These are phyloP conservation scores for Jackrogersella multiformis DNA, from an alignment of 495 filamentous ascomycete species.

Conservation along the genomic window DNA sequence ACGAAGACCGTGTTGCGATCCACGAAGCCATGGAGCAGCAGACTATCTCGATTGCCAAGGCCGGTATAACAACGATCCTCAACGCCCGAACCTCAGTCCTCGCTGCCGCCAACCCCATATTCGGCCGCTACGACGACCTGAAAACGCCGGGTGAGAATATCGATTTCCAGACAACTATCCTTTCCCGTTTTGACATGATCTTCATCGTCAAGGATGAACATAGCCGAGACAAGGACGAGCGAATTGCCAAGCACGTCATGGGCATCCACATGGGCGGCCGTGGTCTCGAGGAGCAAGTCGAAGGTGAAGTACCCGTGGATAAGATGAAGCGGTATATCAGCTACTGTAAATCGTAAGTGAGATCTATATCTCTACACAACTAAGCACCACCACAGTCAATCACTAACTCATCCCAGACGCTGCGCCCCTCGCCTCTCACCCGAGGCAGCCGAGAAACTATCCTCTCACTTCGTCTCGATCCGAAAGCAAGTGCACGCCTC, in stretches of 20 bases:
- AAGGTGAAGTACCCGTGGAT: slow-evolving; percentile 89
- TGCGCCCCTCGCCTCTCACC: slow-evolving; percentile 93
- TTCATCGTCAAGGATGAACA: slow-evolving; percentile 99
- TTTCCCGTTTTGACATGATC: slow-evolving; percentile 99
- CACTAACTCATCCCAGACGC: slow-evolving; percentile 67
- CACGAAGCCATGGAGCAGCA: slow-evolving; percentile 99
- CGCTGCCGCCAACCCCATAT: slow-evolving; percentile 96
- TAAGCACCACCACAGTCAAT: slow-evolving; percentile 36
- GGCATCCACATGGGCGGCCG: slow-evolving; percentile 94
- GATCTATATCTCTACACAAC: neutral
- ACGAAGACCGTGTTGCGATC: slow-evolving; percentile 98
- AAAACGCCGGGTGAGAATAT: slow-evolving; percentile 99
- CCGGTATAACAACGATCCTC: slow-evolving; percentile 97
- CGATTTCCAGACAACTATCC: slow-evolving; percentile 98
- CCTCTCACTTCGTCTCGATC: slow-evolving; percentile 96
- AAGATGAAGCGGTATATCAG: slow-evolving; percentile 99
- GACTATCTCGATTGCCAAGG: slow-evolving; percentile 99
- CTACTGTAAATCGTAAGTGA: slow-evolving; percentile 90
- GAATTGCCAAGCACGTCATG: slow-evolving; percentile 97
- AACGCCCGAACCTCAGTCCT: slow-evolving; percentile 96
- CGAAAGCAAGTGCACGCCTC: slow-evolving; percentile 91
- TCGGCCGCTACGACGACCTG: slow-evolving; percentile 97
- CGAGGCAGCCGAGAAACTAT: slow-evolving; percentile 95
- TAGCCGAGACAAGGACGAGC: slow-evolving; percentile 87
- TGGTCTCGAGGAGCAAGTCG: slow-evolving; percentile 81